Conservation (phyloP, 331 rosid species). For the Malus hybrid region DNA sequence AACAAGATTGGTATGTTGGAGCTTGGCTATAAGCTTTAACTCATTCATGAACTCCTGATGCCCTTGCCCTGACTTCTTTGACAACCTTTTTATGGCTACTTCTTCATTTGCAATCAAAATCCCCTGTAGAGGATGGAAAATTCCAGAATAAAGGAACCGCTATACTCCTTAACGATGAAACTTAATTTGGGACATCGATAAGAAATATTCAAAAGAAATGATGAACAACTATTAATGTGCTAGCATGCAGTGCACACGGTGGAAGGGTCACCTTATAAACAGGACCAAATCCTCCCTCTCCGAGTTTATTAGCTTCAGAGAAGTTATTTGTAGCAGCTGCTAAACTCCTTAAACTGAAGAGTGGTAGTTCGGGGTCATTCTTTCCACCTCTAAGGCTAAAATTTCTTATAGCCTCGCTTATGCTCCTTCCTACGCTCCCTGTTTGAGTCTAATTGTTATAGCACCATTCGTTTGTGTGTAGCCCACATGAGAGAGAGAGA, state of each 20-base stretch:
- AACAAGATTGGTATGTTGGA: conserved; percentile 31
- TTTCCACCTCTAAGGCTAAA: not conserved
- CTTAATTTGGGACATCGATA: not conserved
- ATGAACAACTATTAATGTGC: not conserved
- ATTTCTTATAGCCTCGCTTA: not conserved
- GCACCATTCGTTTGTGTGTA: not conserved
- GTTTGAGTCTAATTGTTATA: not conserved
- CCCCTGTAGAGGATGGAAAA: not conserved
- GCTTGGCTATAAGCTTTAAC: conserved; percentile 8
- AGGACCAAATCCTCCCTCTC: conserved; percentile 26
- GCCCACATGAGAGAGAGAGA: not conserved
- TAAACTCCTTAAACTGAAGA: not conserved
- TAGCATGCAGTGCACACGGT: not conserved
- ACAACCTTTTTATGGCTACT: conserved; percentile 15
- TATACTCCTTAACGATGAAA: not conserved
- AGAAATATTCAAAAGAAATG: not conserved
- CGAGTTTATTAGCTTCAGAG: conserved; percentile 18
- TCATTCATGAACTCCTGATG: conserved; percentile 14
- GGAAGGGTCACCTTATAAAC: conserved; percentile 20
- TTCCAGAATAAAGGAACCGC: not conserved
- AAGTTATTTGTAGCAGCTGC: conserved; percentile 15
- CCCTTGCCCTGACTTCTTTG: conserved; percentile 23
- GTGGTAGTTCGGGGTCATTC: conserved; percentile 8
- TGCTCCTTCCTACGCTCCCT: not conserved
- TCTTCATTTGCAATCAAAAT: not conserved